A percentile compares a stretch with the other conserved stretches of the same genome.
These are phyloP conservation scores for Hippophae gyantsensis DNA, from an alignment of 306 rosid genomes.

Conservation along the genomic window DNA sequence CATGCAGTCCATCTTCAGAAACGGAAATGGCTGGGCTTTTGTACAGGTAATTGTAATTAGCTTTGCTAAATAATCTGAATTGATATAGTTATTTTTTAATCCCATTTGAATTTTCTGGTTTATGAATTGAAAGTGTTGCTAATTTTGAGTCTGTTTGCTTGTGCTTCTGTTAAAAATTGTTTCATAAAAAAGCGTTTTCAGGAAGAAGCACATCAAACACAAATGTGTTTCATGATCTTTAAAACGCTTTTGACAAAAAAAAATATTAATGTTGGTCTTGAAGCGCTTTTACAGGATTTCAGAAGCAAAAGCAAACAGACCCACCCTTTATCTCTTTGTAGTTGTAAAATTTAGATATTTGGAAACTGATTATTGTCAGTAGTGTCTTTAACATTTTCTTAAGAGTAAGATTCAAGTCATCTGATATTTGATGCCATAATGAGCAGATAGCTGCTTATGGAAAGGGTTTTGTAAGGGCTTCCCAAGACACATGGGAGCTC, in stretches of 20 bases:
- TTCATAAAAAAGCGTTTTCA: neutral
- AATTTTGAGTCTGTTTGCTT: neutral
- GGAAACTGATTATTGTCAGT: no score
- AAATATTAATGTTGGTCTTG: no score
- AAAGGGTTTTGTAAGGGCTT: conserved; percentile 68
- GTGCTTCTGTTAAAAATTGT: neutral
- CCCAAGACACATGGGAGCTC: conserved; percentile 81
- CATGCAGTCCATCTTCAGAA: conserved; percentile 72
- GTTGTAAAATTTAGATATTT: no score
- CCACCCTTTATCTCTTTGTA: no score
- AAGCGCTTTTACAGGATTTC: no score
- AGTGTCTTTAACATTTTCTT: no score
- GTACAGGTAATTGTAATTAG: conserved; percentile 52
- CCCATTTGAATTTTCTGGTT: no score
- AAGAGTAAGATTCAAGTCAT: no score
- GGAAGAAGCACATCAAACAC: neutral
- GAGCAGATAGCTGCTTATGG: conserved; percentile 86
- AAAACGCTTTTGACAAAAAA: no score
- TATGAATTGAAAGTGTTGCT: neutral
- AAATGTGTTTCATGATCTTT: no score
- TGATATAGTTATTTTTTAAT: neutral
- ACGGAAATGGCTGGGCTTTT: conserved; percentile 94
- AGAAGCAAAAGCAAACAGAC: no score
- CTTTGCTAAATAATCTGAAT: neutral
- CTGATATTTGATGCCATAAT: neutral